Evolutionary conservation across 352 stramenopile species (phyloP).

Genomic region (Peronospora tabacina): DNA sequence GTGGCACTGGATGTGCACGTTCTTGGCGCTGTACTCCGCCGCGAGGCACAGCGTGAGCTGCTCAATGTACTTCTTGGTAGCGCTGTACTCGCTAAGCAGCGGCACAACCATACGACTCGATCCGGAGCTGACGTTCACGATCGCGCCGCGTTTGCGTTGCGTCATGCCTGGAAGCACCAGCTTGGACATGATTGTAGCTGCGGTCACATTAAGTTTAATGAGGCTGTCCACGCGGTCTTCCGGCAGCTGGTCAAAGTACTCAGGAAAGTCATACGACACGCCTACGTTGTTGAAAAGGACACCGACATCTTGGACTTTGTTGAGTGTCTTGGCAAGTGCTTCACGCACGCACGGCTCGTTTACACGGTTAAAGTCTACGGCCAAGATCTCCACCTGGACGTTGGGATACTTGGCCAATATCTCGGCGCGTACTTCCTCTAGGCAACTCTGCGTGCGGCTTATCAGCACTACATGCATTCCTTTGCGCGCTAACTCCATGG

Average conservation of each 20-base stretch:
- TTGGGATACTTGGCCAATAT: slow-evolving; percentile 90
- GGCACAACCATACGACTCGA: slow-evolving; percentile 93
- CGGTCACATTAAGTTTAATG: slow-evolving; percentile 85
- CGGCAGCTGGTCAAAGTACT: slow-evolving; percentile 95
- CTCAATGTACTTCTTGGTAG: slow-evolving; percentile 97
- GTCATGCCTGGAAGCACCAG: slow-evolving; percentile 91
- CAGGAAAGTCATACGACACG: slow-evolving; percentile 96
- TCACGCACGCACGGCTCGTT: slow-evolving; percentile 60
- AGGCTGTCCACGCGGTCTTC: slow-evolving; percentile 89
- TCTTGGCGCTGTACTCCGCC: slow-evolving; percentile 92
- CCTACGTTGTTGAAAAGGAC: slow-evolving; percentile 99
- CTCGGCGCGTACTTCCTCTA: slow-evolving; percentile 90
- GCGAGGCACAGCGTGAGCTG: slow-evolving; percentile 94
- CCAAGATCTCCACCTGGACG: slow-evolving; percentile 79
- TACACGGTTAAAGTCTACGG: slow-evolving; percentile 93
- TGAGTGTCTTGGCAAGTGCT: slow-evolving; percentile 43
- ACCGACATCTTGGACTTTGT: slow-evolving; percentile 89
- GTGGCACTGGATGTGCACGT: slow-evolving; percentile 94
- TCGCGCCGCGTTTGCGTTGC: slow-evolving; percentile 89
- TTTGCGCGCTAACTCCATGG: slow-evolving; percentile 94
- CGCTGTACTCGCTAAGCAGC: slow-evolving; percentile 94
- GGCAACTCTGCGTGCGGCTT: slow-evolving; percentile 93
- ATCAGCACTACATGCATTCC: slow-evolving; percentile 97
- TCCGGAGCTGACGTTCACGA: slow-evolving; percentile 97
- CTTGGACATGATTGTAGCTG: slow-evolving; percentile 77